Conservation (phyloP, 1,284 basidiomycete species). For the Tilletia walkeri region DNA sequence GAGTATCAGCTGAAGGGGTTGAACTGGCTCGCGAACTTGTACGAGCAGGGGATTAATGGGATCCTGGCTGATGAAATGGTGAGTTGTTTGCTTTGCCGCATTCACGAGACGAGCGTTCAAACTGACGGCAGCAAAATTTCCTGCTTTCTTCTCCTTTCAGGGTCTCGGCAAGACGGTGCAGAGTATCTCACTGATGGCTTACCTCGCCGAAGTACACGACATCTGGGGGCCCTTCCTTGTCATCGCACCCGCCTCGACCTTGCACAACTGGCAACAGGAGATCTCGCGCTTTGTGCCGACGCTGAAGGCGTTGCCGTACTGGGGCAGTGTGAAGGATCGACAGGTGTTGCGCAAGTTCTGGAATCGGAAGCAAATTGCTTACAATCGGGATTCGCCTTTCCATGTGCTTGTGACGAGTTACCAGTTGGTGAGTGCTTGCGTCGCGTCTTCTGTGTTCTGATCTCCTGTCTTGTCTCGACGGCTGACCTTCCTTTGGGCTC, state of each 20-base stretch:
- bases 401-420: conserved; percentile 97
- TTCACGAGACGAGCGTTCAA: too few relatives aligned
- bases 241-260: conserved; percentile 92
- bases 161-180: conserved; percentile 78
- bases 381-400: conserved; percentile 91
- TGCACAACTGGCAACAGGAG: conserved; percentile 99
- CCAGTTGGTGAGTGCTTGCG: conserved; percentile 70
- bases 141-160: conserved; percentile 16
- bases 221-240: conserved; percentile 99
- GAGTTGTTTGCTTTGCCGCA: not conserved
- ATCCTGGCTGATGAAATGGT: conserved; percentile 77
- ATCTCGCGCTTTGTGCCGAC: conserved; percentile 89
- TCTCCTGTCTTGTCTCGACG: not conserved
- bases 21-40: conserved; percentile 96
- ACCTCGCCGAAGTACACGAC: conserved; percentile 94
- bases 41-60: conserved; percentile 85
- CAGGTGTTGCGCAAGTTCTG: conserved; percentile 93
- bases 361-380: conserved; percentile 96
- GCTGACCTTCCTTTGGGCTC: conserved; percentile 58
- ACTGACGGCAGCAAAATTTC: too few relatives aligned
- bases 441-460: not conserved
- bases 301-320: conserved; percentile 93
- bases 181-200: conserved; percentile 93
- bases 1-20: conserved; percentile 98
- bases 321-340: conserved; percentile 96